A percentile compares a stretch with the other conserved stretches of the same genome.
phyloP scores from a whole-genome alignment of 1,284 basidiomycete species.

The Malassezia psittaci region DNA sequence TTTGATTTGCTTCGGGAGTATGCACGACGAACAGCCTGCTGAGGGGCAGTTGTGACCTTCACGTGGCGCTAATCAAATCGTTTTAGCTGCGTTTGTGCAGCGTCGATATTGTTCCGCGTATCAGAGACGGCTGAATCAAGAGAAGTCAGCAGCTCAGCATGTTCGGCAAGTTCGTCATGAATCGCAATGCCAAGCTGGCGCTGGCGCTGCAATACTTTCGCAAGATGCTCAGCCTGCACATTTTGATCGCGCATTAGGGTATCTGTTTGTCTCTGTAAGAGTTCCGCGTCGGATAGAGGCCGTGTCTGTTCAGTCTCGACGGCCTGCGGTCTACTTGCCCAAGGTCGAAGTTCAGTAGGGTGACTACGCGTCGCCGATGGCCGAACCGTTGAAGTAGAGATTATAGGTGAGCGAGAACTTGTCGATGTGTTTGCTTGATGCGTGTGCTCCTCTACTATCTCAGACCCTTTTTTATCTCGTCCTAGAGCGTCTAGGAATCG shows the following conservation, averaged over 20 bases:
- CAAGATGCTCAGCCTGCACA: conserved; percentile 64
- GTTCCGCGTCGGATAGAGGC: conserved; percentile 69
- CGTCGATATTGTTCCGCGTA: conserved; percentile 65
- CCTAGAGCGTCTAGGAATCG: conserved; percentile 67
- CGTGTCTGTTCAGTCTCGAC: conserved; percentile 72
- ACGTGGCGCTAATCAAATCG: conserved; percentile 7
- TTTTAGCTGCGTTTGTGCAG: conserved; percentile 67
- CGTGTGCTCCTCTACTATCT: not conserved
- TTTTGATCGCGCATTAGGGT: conserved; percentile 73
- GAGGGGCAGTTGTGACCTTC: too few relatives aligned
- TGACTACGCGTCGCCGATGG: not conserved
- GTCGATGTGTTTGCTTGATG: not conserved
- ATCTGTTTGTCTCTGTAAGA: conserved; percentile 67
- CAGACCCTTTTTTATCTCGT: conserved; percentile 21
- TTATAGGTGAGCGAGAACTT: not conserved
- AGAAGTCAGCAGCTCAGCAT: conserved; percentile 76
- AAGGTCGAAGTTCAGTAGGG: not conserved
- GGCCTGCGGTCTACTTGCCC: not conserved
- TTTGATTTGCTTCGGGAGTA: too few relatives aligned
- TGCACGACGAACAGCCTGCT: too few relatives aligned
- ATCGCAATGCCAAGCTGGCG: conserved; percentile 79
- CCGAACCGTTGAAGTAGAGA: not conserved
- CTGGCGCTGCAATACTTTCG: conserved; percentile 73
- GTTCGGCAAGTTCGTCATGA: conserved; percentile 66
- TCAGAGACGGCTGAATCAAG: conserved; percentile 64